These are phyloP conservation scores for Alternaria brassicicola DNA, from an alignment of 2,329 filamentous ascomycete genomes.

Conservation along the genomic window DNA sequence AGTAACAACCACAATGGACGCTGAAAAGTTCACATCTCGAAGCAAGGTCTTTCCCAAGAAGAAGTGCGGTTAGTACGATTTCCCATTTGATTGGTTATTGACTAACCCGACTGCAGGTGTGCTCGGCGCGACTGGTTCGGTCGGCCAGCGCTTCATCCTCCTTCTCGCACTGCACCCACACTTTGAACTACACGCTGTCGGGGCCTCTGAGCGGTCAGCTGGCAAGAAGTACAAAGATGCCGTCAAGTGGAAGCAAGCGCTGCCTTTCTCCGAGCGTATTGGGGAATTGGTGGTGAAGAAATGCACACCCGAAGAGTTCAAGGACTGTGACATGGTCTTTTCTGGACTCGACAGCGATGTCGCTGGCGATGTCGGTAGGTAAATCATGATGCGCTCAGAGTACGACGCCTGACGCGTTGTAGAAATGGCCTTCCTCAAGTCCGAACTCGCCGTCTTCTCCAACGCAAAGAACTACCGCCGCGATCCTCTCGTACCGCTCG, in stretches of 20 bases:
- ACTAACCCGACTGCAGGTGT: slow-evolving; percentile 58
- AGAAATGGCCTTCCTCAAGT: slow-evolving; percentile 88
- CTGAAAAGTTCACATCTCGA: slow-evolving; percentile 50
- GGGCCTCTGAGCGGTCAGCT: slow-evolving; percentile 85
- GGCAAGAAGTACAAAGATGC: slow-evolving; percentile 96
- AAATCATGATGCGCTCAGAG: background rate
- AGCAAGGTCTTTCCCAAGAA: slow-evolving; percentile 55
- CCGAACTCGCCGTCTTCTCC: slow-evolving; percentile 90
- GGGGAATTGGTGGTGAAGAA: slow-evolving; percentile 83
- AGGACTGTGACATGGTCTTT: slow-evolving; percentile 91
- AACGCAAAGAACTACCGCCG: slow-evolving; percentile 98
- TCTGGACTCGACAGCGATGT: slow-evolving; percentile 91
- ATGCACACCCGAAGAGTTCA: slow-evolving; percentile 81
- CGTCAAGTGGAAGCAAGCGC: slow-evolving; percentile 90
- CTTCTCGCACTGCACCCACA: slow-evolving; percentile 86
- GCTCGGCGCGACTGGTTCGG: slow-evolving; percentile 89
- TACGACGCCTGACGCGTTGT: slow-evolving; percentile 3
- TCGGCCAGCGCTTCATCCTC: slow-evolving; percentile 94
- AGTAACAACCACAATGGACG: slow-evolving; percentile 49
- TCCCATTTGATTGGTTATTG: slow-evolving; percentile 32
- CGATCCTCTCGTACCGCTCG: slow-evolving; percentile 86
- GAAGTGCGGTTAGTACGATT: slow-evolving; percentile 59
- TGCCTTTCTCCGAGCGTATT: slow-evolving; percentile 76
- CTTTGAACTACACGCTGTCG: slow-evolving; percentile 85
- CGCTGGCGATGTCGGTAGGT: slow-evolving; percentile 84